Evolutionary conservation across 2,329 filamentous ascomycete genomes (phyloP), one percentile per base, ranked within the genome.

Genomic region (Neurospora sp.): DNA sequence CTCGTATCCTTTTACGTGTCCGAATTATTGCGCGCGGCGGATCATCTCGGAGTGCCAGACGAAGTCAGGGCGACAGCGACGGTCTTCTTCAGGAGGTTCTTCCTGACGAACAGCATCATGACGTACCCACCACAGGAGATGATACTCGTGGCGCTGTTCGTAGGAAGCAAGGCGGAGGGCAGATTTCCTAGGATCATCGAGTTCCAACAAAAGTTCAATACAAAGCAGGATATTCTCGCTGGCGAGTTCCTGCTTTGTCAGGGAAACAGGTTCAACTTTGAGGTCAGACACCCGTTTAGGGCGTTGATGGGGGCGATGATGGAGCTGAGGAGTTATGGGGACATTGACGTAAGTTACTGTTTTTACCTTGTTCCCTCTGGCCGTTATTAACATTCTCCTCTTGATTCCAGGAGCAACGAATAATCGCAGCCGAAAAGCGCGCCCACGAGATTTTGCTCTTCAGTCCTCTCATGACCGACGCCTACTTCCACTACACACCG

Each of bases 401-500:
- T n/a, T 4, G 2, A 7, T 52, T 38, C 67, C 67, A 78, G 77
- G 76, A 84, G 67, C 76, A 79, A 10, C 81, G 84, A 36, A 81
- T 89, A 38, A 81, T 81, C 67, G 84, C 84, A 11, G 93, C 93
- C 0, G 93, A 97, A 77, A 84, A 84, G n/a, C 86, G 85, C 68
- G 91, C 94, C 0, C 87, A 91, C 58, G 87, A 90, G 23, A 85
- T 93, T 66, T 86, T 96, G 69, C 93, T 93, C 77, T 91, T 89
- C 69, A 91, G 92, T 70, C 92, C 93, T 0, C 83, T 97, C 68
- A 86, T 97, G 72, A 97, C 95, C 36, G 96, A 99, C 76, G 93
- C 89, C n/a, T 98, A 98, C 82, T 97, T 98, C 81, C 91, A 97
- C 80, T 98, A 92, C 81, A 95, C 95, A 0, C 96, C 96, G 0